These are phyloP conservation scores for Kokia cookei DNA, from an alignment of 441 rosid genomes.

Conservation along the genomic window DNA sequence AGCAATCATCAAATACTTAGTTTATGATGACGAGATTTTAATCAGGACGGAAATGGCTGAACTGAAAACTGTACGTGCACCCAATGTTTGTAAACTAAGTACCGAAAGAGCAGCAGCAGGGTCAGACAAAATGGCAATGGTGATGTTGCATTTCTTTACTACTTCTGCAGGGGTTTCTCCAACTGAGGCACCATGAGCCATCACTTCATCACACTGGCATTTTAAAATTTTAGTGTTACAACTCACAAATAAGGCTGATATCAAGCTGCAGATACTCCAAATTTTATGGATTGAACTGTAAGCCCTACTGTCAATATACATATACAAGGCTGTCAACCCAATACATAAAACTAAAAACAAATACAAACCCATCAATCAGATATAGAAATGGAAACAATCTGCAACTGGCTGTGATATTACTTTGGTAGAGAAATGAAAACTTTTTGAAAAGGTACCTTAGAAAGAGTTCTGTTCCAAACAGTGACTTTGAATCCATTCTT, in stretches of 20 bases:
- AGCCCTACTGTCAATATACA: too few relatives aligned
- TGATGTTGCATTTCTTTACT: conserved; percentile 77
- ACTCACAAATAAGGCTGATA: neutral
- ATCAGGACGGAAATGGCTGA: neutral
- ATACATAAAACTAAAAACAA: neutral
- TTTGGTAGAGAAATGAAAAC: neutral
- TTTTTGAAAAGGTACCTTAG: conserved; percentile 54
- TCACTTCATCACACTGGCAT: conserved; percentile 77
- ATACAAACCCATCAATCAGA: neutral
- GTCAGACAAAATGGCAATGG: conserved; percentile 88
- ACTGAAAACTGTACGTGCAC: neutral
- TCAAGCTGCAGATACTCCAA: neutral
- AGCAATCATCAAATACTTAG: conserved; percentile 9
- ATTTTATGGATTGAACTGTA: too few relatives aligned
- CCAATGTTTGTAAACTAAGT: conserved; percentile 1
- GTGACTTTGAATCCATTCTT: conserved; percentile 82
- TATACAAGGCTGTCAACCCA: too few relatives aligned
- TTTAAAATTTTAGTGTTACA: neutral
- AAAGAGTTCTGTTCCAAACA: conserved; percentile 90
- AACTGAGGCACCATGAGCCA: conserved; percentile 67
- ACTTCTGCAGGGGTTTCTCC: conserved; percentile 84
- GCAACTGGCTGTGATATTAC: neutral
- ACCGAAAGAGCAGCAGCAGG: conserved; percentile 89
- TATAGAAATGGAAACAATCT: neutral
- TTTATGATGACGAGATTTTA: neutral